Conservation (phyloP, 2,329 filamentous ascomycete genomes). For the Stagonosporopsis vannaccii region DNA sequence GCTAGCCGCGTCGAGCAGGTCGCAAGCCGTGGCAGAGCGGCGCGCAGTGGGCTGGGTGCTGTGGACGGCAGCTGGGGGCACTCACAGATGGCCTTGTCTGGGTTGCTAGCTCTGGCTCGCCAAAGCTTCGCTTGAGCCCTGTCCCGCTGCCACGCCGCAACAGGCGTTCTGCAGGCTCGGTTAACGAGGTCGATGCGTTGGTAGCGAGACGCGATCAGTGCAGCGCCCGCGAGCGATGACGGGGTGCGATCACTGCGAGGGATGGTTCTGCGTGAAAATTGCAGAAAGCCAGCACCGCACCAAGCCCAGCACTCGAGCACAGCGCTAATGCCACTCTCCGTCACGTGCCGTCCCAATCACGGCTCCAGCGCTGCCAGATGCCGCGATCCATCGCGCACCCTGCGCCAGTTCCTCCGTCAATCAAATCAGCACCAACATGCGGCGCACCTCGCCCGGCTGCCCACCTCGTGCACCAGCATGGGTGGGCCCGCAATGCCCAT, state of each 20-base stretch:
- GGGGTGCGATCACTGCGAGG: neutral
- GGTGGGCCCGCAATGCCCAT: slow-evolving; percentile 8
- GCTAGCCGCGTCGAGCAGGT: slow-evolving; percentile 36
- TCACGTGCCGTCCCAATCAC: slow-evolving; percentile 8
- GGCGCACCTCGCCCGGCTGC: too few species aligned
- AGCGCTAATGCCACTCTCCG: neutral
- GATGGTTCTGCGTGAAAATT: neutral
- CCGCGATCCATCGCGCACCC: neutral
- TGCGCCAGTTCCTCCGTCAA: slow-evolving; percentile 12
- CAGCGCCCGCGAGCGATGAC: slow-evolving; percentile 15
- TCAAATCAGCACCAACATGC: slow-evolving; percentile 25
- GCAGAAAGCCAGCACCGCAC: neutral
- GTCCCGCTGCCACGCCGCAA: slow-evolving; percentile 21
- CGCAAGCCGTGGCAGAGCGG: too few species aligned
- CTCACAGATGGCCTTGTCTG: neutral
- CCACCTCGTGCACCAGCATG: too few species aligned
- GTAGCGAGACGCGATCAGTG: slow-evolving; percentile 15
- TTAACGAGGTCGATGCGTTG: slow-evolving; percentile 16
- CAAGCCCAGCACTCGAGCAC: neutral
- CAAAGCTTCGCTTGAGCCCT: slow-evolving; percentile 26
- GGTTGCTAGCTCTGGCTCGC: slow-evolving; percentile 9
- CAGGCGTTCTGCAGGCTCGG: slow-evolving; percentile 17
- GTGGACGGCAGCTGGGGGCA: neutral
- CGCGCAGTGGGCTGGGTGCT: slow-evolving; percentile 10
- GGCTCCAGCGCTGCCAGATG: neutral